Evolutionary conservation across 495 filamentous ascomycete species (phyloP).

Genomic region (Penicillium bialowiezense): DNA sequence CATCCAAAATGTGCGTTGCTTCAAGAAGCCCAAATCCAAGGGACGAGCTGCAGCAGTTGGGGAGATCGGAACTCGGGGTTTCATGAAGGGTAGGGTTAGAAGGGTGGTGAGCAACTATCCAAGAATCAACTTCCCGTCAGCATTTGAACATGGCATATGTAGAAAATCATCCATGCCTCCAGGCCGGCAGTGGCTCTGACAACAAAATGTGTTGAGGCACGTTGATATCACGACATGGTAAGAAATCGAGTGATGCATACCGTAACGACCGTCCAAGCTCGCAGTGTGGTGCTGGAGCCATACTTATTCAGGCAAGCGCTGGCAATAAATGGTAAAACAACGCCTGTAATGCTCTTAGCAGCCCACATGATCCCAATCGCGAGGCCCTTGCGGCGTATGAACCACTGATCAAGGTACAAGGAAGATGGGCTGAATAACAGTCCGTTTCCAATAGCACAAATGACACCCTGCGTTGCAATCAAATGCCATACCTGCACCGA

Average conservation of each 20-base stretch:
- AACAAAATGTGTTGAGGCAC: neutral
- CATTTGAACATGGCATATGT: too few species aligned
- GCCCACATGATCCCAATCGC: conserved; percentile 57
- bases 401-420: conserved; percentile 59
- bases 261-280: conserved; percentile 50
- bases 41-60: conserved; percentile 25
- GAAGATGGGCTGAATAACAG: conserved; percentile 51
- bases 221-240: neutral
- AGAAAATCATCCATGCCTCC: too few species aligned
- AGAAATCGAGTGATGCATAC: conserved; percentile 11
- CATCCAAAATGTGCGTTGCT: conserved; percentile 48
- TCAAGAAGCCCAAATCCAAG: conserved; percentile 49
- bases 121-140: neutral
- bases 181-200: too few species aligned
- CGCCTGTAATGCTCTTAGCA: conserved; percentile 48
- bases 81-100: conserved; percentile 55
- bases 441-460: conserved; percentile 51
- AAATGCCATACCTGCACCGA: conserved; percentile 48
- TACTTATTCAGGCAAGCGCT: conserved; percentile 48
- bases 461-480: conserved; percentile 53
- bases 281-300: conserved; percentile 55
- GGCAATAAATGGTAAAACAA: conserved; percentile 52
- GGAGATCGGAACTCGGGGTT: conserved; percentile 52
- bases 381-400: conserved; percentile 48
- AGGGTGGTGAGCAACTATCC: conserved; percentile 43